These are phyloP conservation scores for Dissophora globulifera DNA, from an alignment of 192 early-diverging fungal species.

Conservation along the genomic window DNA sequence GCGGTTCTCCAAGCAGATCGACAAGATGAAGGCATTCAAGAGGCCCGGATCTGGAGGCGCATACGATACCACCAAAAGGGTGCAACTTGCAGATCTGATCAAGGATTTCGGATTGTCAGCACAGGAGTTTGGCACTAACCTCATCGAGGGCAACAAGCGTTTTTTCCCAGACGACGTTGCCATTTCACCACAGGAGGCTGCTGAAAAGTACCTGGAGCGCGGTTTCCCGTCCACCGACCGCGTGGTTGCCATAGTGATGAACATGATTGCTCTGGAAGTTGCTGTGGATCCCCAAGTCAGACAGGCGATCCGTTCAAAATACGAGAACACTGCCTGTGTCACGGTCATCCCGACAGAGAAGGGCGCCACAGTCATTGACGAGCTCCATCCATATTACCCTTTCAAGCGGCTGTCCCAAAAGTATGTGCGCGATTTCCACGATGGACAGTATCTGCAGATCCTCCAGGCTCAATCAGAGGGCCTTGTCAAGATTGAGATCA, in stretches of 20 bases:
- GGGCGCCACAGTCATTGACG: slow-evolving; percentile 80
- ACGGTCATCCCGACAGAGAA: slow-evolving; percentile 84
- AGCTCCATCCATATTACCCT: slow-evolving; percentile 78
- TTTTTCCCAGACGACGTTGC: slow-evolving; percentile 71
- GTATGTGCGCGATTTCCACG: slow-evolving; percentile 73
- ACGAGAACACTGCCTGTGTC: slow-evolving; percentile 73
- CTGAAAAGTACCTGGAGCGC: slow-evolving; percentile 58
- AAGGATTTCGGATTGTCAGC: slow-evolving; percentile 64
- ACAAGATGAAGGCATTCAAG: slow-evolving; percentile 50
- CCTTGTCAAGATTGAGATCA: slow-evolving; percentile 70
- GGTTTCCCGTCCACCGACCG: slow-evolving; percentile 59
- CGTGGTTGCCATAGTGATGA: slow-evolving; percentile 70
- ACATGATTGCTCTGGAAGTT: slow-evolving; percentile 80
- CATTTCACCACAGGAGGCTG: slow-evolving; percentile 64
- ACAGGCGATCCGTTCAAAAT: slow-evolving; percentile 78
- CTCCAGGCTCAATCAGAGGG: slow-evolving; percentile 78
- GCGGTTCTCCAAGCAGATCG: slow-evolving; percentile 58
- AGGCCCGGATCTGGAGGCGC: slow-evolving; percentile 53
- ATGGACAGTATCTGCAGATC: slow-evolving; percentile 82
- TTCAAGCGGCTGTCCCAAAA: slow-evolving; percentile 90
- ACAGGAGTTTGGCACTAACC: slow-evolving; percentile 70
- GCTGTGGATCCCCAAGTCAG: slow-evolving; percentile 84
- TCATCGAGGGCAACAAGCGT: slow-evolving; percentile 61
- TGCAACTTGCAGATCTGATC: slow-evolving; percentile 56
- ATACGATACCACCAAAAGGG: slow-evolving; percentile 52